Percentiles rank a stretch among this genome's conserved stretches.
phyloP scores from a whole-genome alignment of 2,329 filamentous ascomycete species.

The Reticulascus tulasneorum region DNA sequence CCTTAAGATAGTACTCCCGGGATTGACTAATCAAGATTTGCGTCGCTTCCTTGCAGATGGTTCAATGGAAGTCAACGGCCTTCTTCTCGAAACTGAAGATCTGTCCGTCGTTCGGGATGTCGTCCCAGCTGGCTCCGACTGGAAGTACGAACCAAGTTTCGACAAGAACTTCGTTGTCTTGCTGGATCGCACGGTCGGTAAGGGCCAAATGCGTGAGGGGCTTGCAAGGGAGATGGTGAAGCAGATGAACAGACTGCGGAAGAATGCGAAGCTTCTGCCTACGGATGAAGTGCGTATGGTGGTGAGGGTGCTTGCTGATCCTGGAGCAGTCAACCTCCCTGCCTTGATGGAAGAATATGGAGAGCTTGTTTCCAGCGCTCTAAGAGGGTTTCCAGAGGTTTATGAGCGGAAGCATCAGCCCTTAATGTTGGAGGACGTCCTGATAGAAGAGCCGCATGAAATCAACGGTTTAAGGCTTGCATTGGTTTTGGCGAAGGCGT shows the following conservation, averaged over 20 bases:
- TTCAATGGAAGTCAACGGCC: conserved; percentile 79
- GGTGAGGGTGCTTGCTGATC: conserved; percentile 76
- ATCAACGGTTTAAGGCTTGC: no score
- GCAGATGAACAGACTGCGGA: conserved; percentile 85
- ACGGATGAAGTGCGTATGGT: conserved; percentile 97
- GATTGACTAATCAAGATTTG: conserved; percentile 73
- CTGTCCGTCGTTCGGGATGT: conserved; percentile 77
- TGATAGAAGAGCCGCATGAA: no score
- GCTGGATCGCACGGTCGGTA: conserved; percentile 75
- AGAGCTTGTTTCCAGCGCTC: conserved; percentile 66
- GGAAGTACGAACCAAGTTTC: conserved; percentile 79
- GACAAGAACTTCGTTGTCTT: conserved; percentile 89
- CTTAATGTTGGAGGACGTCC: no score
- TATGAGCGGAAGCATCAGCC: no score
- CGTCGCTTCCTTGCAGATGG: conserved; percentile 71
- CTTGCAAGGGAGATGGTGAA: conserved; percentile 90
- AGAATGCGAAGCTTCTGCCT: conserved; percentile 85
- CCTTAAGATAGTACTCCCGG: conserved; percentile 86
- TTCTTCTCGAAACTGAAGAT: conserved; percentile 77
- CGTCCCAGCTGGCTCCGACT: conserved; percentile 65
- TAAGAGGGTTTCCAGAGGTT: no score
- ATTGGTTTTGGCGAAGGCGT: no score
- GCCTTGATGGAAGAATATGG: no score
- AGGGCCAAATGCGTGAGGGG: conserved; percentile 83
- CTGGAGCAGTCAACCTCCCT: conserved; percentile 71